Percentiles rank a stretch among this genome's conserved stretches.
phyloP scores from a whole-genome alignment of 106 monocot genomes.

The Hemerocallis citrina region DNA sequence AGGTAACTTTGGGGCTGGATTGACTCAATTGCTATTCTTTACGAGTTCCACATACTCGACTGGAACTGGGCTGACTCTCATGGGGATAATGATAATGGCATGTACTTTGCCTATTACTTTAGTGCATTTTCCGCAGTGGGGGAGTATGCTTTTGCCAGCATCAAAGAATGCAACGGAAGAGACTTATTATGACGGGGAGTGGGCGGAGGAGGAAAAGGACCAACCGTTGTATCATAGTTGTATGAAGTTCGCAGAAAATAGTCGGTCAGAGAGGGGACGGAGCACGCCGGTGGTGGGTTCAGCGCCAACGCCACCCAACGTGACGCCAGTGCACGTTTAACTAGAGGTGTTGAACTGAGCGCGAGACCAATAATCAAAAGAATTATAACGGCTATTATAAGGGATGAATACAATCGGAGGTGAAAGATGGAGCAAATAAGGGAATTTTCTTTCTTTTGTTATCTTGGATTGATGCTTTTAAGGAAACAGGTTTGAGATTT shows the following conservation, averaged over 20 bases:
- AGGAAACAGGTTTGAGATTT: too few species aligned
- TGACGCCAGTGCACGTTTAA: constrained; percentile 6
- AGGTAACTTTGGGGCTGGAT: constrained; percentile 35
- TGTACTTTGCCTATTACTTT: constrained; percentile 16
- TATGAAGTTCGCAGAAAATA: constrained; percentile 22
- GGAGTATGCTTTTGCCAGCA: constrained; percentile 15
- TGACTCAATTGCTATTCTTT: constrained; percentile 49
- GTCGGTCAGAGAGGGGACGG: constrained; percentile 14
- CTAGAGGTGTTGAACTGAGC: not conserved
- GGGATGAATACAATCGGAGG: too few species aligned
- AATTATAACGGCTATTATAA: too few species aligned
- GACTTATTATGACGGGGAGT: constrained; percentile 15
- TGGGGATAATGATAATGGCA: constrained; percentile 26
- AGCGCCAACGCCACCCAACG: constrained; percentile 1
- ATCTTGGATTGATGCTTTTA: too few species aligned
- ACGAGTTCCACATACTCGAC: constrained; percentile 22
- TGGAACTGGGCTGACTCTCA: constrained; percentile 17
- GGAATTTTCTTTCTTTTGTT: too few species aligned
- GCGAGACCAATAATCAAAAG: too few species aligned
- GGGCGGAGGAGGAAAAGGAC: constrained; percentile 16
- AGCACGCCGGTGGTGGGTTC: not conserved
- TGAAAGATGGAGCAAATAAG: too few species aligned
- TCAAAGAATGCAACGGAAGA: constrained; percentile 14
- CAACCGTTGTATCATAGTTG: not conserved
- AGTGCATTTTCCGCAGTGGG: constrained; percentile 29